Evolutionary conservation across 2,329 filamentous ascomycete species (phyloP).

Genomic region (Albophoma yamanashiensis): DNA sequence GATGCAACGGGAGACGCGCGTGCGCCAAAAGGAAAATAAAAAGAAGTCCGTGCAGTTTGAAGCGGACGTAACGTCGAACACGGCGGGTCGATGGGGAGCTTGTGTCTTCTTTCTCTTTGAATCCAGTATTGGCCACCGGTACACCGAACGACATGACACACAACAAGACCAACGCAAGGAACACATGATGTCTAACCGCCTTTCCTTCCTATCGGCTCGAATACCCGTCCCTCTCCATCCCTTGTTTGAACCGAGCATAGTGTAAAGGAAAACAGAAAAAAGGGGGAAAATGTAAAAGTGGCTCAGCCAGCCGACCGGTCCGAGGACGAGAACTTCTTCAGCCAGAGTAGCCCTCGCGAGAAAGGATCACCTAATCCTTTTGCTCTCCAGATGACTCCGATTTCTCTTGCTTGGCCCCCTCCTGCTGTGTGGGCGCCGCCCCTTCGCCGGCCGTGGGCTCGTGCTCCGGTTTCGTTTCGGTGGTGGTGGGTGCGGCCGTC

Average conservation of each 20-base stretch:
- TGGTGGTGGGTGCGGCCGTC: constrained; percentile 2
- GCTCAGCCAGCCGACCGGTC: background rate
- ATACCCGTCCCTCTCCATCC: background rate
- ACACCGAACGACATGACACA: constrained; percentile 7
- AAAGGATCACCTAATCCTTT: constrained; percentile 24
- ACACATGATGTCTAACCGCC: constrained; percentile 10
- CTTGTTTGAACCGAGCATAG: constrained; percentile 1
- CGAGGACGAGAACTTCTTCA: constrained; percentile 1
- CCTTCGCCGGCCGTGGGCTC: constrained; percentile 4
- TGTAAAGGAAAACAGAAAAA: constrained; percentile 2
- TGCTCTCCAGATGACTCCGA: constrained; percentile 17
- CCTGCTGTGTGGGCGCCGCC: constrained; percentile 5
- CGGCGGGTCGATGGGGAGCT: background rate
- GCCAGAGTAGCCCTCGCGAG: constrained; percentile 5
- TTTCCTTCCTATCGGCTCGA: constrained; percentile 1
- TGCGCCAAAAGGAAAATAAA: background rate
- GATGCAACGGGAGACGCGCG: background rate
- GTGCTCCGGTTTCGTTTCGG: constrained; percentile 6
- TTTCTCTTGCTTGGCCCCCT: constrained; percentile 14
- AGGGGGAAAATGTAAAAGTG: background rate
- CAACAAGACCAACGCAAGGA: constrained; percentile 6
- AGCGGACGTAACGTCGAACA: background rate
- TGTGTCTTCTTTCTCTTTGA: constrained; percentile 2
- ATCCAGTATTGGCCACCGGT: constrained; percentile 9
- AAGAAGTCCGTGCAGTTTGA: too few relatives aligned